Evolutionary conservation across 2,329 filamentous ascomycete genomes (phyloP).

Genomic region (Ascochyta koolunga): DNA sequence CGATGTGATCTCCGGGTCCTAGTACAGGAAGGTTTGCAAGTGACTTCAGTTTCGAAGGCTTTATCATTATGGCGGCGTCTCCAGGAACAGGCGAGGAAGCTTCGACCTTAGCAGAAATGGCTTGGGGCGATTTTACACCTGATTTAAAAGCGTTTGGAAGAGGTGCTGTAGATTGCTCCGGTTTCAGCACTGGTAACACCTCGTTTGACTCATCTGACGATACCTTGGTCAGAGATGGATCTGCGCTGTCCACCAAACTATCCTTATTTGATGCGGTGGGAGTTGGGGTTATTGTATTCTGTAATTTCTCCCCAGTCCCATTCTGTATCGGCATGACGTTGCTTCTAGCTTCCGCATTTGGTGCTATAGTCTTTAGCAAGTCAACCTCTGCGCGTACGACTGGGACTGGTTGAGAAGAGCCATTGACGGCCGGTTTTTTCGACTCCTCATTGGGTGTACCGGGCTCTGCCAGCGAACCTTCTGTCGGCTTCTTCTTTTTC

Average conservation of each 20-base stretch:
- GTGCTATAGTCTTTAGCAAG: not conserved
- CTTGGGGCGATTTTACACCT: not conserved
- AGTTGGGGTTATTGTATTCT: not conserved
- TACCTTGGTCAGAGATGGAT: not conserved
- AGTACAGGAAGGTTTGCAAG: conserved; percentile 48
- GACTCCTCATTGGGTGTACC: not conserved
- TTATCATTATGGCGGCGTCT: conserved; percentile 20
- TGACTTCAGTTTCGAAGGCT: conserved; percentile 43
- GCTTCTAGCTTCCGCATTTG: not conserved
- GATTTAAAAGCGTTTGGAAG: not conserved
- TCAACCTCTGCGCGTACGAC: not conserved
- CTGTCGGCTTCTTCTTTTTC: conserved; percentile 33
- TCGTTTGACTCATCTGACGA: not conserved
- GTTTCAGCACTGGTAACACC: not conserved
- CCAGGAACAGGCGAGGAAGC: not conserved
- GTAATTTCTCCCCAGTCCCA: not conserved
- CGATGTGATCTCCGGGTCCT: conserved; percentile 64
- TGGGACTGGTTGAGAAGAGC: not conserved
- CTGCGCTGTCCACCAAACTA: not conserved
- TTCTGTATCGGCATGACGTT: not conserved
- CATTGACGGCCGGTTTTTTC: not conserved
- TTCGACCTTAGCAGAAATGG: not conserved
- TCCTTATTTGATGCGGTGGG: not conserved
- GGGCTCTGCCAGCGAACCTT: conserved; percentile 4
- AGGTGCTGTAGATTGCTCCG: not conserved